These are phyloP conservation scores for Pyronema omphalodes DNA, from an alignment of 495 filamentous ascomycete species.

Conservation along the genomic window DNA sequence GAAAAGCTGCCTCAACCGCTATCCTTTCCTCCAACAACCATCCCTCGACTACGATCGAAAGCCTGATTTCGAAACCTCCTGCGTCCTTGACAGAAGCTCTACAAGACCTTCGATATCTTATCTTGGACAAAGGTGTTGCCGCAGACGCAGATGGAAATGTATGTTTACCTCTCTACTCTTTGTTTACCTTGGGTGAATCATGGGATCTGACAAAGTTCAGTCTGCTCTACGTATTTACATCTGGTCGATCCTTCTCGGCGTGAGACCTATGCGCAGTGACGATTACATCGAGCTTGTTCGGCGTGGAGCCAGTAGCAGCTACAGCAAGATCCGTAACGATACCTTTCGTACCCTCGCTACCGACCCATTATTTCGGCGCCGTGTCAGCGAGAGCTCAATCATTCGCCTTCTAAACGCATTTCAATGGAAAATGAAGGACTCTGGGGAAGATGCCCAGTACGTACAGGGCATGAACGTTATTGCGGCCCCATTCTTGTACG, in stretches of 20 bases:
- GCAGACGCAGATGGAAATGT: slow-evolving; percentile 24
- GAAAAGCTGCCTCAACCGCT: slow-evolving; percentile 15
- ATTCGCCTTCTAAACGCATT: slow-evolving; percentile 93
- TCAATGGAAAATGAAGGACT: slow-evolving; percentile 81
- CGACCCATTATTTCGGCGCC: slow-evolving; percentile 83
- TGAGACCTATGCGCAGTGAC: slow-evolving; percentile 65
- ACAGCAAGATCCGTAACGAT: slow-evolving; percentile 94
- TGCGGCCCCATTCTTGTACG: slow-evolving; percentile 92
- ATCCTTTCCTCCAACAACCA: slow-evolving; percentile 9
- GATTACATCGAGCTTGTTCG: slow-evolving; percentile 78
- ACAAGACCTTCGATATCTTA: slow-evolving; percentile 19
- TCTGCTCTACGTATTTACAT: slow-evolving; percentile 88
- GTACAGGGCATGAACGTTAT: slow-evolving; percentile 99
- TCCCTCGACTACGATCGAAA: slow-evolving; percentile 16
- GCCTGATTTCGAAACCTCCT: slow-evolving; percentile 21
- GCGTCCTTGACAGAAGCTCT: slow-evolving; percentile 18
- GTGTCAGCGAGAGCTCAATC: slow-evolving; percentile 85
- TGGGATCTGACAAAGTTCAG: slow-evolving; percentile 28
- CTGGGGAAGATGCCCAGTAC: slow-evolving; percentile 44
- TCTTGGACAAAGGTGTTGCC: slow-evolving; percentile 20
- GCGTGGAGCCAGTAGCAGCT: slow-evolving; percentile 79
- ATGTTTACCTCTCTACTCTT: not conserved
- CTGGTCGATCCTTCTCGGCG: slow-evolving; percentile 81
- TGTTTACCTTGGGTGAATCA: not conserved
- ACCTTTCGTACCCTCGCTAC: slow-evolving; percentile 92